phyloP scores from a whole-genome alignment of 2,329 filamentous ascomycete species.

The Chaetomium olivaceum region DNA sequence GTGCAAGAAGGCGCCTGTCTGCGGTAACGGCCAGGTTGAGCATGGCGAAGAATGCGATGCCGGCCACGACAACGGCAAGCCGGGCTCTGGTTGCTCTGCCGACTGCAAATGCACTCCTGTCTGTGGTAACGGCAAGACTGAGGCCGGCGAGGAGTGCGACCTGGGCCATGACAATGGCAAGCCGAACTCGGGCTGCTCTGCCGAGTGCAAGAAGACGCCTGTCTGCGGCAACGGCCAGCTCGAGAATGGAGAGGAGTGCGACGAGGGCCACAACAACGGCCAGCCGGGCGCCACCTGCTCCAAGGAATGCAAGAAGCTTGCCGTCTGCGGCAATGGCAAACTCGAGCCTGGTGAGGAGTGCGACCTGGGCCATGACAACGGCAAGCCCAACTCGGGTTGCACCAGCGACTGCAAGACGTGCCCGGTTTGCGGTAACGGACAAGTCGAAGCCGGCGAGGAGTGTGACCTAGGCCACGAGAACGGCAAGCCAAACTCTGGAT shows the following conservation, averaged over 20 bases:
- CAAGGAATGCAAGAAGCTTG: conserved; percentile 8
- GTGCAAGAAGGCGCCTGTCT: not conserved
- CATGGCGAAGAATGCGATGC: conserved; percentile 14
- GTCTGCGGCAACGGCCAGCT: not conserved
- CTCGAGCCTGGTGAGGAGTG: not conserved
- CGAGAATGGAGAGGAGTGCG: not conserved
- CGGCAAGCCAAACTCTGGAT: no score
- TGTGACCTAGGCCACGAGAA: no score
- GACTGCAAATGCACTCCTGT: not conserved
- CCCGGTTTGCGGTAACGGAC: not conserved
- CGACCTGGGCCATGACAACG: not conserved
- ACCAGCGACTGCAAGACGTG: not conserved
- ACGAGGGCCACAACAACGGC: not conserved
- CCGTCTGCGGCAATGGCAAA: conserved; percentile 25
- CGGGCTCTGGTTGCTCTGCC: conserved; percentile 17
- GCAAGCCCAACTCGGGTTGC: not conserved
- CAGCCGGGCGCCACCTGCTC: not conserved
- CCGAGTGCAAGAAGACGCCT: not conserved
- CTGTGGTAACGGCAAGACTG: conserved; percentile 9
- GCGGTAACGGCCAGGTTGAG: not conserved
- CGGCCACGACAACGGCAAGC: conserved; percentile 14
- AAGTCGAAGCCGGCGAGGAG: not conserved
- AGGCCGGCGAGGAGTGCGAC: not conserved
- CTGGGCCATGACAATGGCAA: not conserved
- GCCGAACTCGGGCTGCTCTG: not conserved